phyloP scores from a whole-genome alignment of 2,329 filamentous ascomycete genomes.

The Camillea tinctor region DNA sequence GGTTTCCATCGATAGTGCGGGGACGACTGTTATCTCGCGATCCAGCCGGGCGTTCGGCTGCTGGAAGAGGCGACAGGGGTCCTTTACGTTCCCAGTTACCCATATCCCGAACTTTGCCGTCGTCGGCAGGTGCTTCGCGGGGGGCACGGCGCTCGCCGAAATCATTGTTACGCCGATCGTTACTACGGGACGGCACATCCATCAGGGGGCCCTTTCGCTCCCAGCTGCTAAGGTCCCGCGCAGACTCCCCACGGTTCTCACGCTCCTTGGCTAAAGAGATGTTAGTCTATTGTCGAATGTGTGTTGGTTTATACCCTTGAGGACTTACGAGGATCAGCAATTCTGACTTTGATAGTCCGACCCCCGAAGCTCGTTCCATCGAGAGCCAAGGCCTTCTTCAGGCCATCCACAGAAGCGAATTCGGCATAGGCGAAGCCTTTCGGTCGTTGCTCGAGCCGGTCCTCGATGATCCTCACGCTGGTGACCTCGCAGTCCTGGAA shows the following conservation, averaged over 20 bases:
- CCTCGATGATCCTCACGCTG: conserved; percentile 94
- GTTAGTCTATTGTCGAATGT: conserved; percentile 36
- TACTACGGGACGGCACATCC: conserved; percentile 52
- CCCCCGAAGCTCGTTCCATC: conserved; percentile 83
- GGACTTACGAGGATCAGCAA: conserved; percentile 92
- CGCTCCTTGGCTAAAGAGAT: conserved; percentile 74
- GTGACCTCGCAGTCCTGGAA: conserved; percentile 82
- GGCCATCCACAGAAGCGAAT: conserved; percentile 80
- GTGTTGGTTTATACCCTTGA: neutral
- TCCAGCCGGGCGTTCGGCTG: conserved; percentile 46
- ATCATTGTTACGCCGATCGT: conserved; percentile 48
- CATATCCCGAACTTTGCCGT: conserved; percentile 77
- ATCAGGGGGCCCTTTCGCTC: conserved; percentile 87
- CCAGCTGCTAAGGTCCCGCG: conserved; percentile 85
- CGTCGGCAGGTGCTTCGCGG: conserved; percentile 67
- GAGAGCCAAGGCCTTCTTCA: conserved; percentile 85
- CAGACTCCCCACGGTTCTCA: conserved; percentile 58
- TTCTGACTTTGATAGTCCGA: conserved; percentile 86
- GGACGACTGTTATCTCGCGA: conserved; percentile 57
- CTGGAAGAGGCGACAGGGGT: conserved; percentile 72
- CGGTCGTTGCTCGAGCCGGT: conserved; percentile 87
- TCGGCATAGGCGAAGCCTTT: conserved; percentile 99
- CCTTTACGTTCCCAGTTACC: conserved; percentile 94
- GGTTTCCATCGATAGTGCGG: conserved; percentile 56
- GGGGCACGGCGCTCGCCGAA: conserved; percentile 66